Evolutionary conservation across 2,329 filamentous ascomycete species (phyloP).

Genomic region (Mariannaea elegans): DNA sequence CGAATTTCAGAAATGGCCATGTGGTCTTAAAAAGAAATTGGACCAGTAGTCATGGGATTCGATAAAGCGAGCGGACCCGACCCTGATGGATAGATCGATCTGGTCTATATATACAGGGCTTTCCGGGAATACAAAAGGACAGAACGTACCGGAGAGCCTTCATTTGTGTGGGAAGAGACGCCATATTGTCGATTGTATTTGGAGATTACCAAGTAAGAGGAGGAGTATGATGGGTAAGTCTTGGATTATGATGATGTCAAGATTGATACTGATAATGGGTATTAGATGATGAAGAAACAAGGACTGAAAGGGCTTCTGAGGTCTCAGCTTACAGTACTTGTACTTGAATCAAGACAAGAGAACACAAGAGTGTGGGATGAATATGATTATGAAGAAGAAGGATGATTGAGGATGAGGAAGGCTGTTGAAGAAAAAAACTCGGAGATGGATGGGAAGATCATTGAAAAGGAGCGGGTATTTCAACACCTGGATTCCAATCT

Average conservation of each 20-base stretch:
- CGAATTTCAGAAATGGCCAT: not conserved
- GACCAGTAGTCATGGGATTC: conserved; percentile 12
- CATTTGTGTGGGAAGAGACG: conserved; percentile 61
- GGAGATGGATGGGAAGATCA: conserved; percentile 11
- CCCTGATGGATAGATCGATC: conserved; percentile 32
- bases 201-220: not conserved
- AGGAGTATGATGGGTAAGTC: not conserved
- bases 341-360: not conserved
- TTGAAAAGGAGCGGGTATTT: conserved; percentile 25
- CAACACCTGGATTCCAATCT: conserved; percentile 13
- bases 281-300: not conserved
- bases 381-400: not conserved
- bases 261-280: conserved; percentile 3
- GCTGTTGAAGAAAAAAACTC: conserved; percentile 15
- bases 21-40: conserved; percentile 2
- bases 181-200: conserved; percentile 35
- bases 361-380: not conserved
- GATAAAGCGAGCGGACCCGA: conserved; percentile 8
- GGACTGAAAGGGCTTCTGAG: not conserved
- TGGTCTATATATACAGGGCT: conserved; percentile 20
- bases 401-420: conserved; percentile 3
- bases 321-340: conserved; percentile 1
- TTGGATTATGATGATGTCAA: not conserved
- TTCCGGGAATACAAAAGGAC: not conserved
- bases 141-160: conserved; percentile 68